Evolutionary conservation across 176 grass and related monocot genomes (phyloP), one percentile per base, ranked within the genome.

Genomic region (Triticum urartu): DNA sequence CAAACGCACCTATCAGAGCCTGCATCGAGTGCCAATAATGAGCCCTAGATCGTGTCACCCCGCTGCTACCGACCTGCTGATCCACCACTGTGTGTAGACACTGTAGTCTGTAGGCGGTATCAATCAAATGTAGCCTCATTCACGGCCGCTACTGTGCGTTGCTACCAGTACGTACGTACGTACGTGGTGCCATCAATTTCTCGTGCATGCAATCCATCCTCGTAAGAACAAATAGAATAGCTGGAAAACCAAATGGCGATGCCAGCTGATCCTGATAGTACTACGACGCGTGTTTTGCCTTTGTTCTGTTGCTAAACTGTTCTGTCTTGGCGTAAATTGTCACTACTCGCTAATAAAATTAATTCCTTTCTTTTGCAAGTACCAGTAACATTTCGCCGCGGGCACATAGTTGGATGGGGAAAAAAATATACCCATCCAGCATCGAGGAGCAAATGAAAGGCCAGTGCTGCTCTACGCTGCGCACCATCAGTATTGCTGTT

Each of bases 21-120:
- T 36, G 54, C 15, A 67, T 77, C 72, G 24, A 38, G 36, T 61
- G 64, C 7, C 72, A 77, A 77, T 67, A 67, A 85, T 67, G 60
- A 77, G 72, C 40, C 11, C 42, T 65, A 77, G 60, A 85, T 77
- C 60, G 28, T 74, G 80, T 8, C 64, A 52, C 38, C 38, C 38
- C 38, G 38, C 38, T 39, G 7, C 72, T 47, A 42, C 22, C 17
- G 28, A 9, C 36, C 20, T 17, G 71, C 1, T 24, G 21, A 72
- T 72, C 38, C 3, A 3, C 5, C 5, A 42, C 64, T 5, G 14
- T 73, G 39, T 45, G 43, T 14, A 14, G 4, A 11, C 21, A 73
- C 5, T 43, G 69, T 72, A 17, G 39, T 6, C 43, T 43, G 69
- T 72, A 17, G 39, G 11, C 43, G 1, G 40, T 4, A 74, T 48